phyloP scores from a whole-genome alignment of 2,329 filamentous ascomycete species.

The Xylogone sp. region DNA sequence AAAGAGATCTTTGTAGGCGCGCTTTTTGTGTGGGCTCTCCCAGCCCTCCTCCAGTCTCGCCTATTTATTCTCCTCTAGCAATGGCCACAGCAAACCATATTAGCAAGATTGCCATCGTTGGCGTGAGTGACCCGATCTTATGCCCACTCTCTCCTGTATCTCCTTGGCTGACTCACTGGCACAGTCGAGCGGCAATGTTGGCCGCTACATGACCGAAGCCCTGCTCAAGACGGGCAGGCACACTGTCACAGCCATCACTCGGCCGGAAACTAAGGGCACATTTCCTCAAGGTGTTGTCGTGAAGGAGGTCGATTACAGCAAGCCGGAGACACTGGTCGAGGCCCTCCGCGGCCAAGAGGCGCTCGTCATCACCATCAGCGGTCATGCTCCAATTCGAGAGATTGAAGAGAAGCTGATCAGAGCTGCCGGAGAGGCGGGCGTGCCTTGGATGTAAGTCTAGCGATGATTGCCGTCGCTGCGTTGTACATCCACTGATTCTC shows the following conservation, averaged over 20 bases:
- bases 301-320: constrained; percentile 40
- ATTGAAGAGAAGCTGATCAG: constrained; percentile 46
- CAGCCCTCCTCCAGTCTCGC: too few species aligned
- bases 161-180: constrained; percentile 1
- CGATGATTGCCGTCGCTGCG: too few species aligned
- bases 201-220: constrained; percentile 32
- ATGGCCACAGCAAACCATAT: too few species aligned
- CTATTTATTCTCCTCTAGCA: too few species aligned
- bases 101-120: constrained; percentile 46
- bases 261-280: constrained; percentile 35
- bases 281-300: constrained; percentile 36
- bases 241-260: constrained; percentile 46
- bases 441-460: too few species aligned
- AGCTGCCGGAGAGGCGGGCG: constrained; percentile 51
- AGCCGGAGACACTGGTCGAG: constrained; percentile 38
- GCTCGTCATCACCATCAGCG: constrained; percentile 50
- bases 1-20: too few species aligned
- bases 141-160: background rate
- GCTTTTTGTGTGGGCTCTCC: too few species aligned
- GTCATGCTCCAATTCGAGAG: constrained; percentile 37
- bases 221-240: constrained; percentile 34
- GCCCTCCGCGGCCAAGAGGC: constrained; percentile 53
- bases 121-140: constrained; percentile 37
- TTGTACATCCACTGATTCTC: too few species aligned
- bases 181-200: constrained; percentile 40